Evolutionary conservation across 768 basidiomycete genomes (phyloP).

Genomic region (Clitopilus hobsonii): DNA sequence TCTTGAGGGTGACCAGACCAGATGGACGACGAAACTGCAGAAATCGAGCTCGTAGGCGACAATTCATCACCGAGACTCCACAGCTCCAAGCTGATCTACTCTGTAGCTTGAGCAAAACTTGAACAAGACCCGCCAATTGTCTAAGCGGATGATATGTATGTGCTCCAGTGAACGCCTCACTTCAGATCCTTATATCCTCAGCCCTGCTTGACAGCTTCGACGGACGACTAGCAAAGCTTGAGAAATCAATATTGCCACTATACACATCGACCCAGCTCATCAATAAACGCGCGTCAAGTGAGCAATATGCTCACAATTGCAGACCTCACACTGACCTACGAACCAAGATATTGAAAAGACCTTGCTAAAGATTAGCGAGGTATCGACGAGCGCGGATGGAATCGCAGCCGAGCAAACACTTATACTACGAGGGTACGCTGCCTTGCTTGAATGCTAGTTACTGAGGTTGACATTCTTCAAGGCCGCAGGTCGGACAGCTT

Average conservation of each 20-base stretch:
- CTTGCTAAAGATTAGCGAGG: slow-evolving; percentile 71
- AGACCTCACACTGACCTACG: not conserved
- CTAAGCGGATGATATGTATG: slow-evolving; percentile 82
- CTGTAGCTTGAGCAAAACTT: slow-evolving; percentile 82
- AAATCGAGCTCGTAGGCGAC: slow-evolving; percentile 70
- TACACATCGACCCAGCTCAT: slow-evolving; percentile 74
- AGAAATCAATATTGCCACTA: slow-evolving; percentile 82
- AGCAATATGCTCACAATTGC: slow-evolving; percentile 19
- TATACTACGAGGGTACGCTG: slow-evolving; percentile 68
- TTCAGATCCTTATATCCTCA: slow-evolving; percentile 32
- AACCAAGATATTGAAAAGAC: slow-evolving; percentile 74
- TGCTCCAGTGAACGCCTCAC: slow-evolving; percentile 3
- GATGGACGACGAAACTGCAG: slow-evolving; percentile 68
- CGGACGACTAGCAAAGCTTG: slow-evolving; percentile 73
- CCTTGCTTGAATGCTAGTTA: not conserved
- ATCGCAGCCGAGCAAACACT: slow-evolving; percentile 74
- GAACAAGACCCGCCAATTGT: slow-evolving; percentile 80
- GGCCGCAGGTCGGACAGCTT: slow-evolving; percentile 69
- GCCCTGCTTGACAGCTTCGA: slow-evolving; percentile 85
- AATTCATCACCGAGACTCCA: too few species aligned
- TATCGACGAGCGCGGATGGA: slow-evolving; percentile 71
- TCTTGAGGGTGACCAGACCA: too few species aligned
- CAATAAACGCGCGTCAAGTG: slow-evolving; percentile 69
- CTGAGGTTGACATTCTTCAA: slow-evolving; percentile 19
- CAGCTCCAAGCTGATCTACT: not conserved